Conservation (phyloP, 768 basidiomycete genomes). For the Gautieria morchelliformis region DNA sequence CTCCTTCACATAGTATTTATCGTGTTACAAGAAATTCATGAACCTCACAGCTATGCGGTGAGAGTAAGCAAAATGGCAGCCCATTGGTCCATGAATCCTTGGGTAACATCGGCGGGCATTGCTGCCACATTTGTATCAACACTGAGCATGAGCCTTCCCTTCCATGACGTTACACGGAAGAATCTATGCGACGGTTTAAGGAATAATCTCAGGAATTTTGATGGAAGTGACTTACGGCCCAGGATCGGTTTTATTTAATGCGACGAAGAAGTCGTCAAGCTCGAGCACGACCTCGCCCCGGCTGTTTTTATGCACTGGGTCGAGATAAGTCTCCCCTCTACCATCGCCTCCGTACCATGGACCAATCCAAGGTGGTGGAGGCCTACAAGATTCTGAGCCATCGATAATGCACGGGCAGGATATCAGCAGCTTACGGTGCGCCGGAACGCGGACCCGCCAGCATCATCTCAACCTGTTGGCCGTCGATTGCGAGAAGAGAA, state of each 20-base stretch:
- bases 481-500: conserved; percentile 11
- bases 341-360: conserved; percentile 18
- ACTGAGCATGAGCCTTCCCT: conserved; percentile 15
- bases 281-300: conserved; percentile 8
- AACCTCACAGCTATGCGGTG: too few relatives aligned
- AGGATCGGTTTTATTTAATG: conserved; percentile 18
- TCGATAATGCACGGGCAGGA: not conserved
- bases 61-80: not conserved
- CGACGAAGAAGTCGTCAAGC: conserved; percentile 15
- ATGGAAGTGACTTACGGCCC: conserved; percentile 17
- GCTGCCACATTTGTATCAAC: conserved; percentile 18
- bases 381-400: not conserved
- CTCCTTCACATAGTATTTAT: too few relatives aligned
- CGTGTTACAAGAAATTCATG: too few relatives aligned
- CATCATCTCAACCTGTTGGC: conserved; percentile 13
- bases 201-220: too few relatives aligned
- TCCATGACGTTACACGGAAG: conserved; percentile 20
- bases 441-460: not conserved
- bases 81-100: conserved; percentile 10
- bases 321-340: conserved; percentile 11
- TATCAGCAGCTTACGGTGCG: not conserved
- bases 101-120: conserved; percentile 7
- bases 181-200: conserved; percentile 11
- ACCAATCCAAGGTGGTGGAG: conserved; percentile 10
- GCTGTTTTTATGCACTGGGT: conserved; percentile 1